Percentiles rank a stretch among this genome's conserved stretches.
Conservation (phyloP, 176 grass and related monocot species). For the Eragrostis curvula region DNA sequence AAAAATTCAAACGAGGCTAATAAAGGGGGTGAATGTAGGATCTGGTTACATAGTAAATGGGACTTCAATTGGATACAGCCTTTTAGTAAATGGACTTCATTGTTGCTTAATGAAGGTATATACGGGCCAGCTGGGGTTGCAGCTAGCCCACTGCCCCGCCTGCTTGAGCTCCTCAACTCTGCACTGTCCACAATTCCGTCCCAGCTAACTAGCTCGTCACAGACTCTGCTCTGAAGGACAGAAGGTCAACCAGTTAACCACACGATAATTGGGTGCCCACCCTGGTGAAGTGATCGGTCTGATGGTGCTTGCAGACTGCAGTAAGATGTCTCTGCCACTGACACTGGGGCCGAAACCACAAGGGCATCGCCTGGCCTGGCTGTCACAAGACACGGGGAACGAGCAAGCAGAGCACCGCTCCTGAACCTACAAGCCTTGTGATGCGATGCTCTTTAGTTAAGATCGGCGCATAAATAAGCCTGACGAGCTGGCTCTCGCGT, state of each 20-base stretch:
- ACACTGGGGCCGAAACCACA: neutral
- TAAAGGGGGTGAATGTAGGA: neutral
- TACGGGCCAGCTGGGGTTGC: constrained; percentile 32
- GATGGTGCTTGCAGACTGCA: neutral
- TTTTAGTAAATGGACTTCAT: constrained; percentile 41
- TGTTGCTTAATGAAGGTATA: constrained; percentile 38
- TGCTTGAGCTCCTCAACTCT: neutral
- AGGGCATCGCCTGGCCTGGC: neutral
- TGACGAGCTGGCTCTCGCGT: constrained; percentile 16
- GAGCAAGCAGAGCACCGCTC: neutral
- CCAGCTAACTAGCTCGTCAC: neutral
- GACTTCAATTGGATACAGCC: constrained; percentile 34
- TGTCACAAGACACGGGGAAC: neutral
- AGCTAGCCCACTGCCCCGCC: neutral
- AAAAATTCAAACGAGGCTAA: no score
- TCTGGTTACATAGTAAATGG: constrained; percentile 20
- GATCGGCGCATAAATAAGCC: constrained; percentile 17
- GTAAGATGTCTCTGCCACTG: neutral
- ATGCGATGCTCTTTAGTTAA: neutral
- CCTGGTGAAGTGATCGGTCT: constrained; percentile 15
- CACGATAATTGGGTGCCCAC: neutral
- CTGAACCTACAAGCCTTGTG: neutral
- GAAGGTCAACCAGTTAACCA: neutral
- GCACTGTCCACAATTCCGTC: neutral
- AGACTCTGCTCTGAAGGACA: neutral